Evolutionary conservation across 208 protist species (phyloP), one percentile per base, ranked within the genome.

Genomic region (Acanthamoeba polyphaga): DNA sequence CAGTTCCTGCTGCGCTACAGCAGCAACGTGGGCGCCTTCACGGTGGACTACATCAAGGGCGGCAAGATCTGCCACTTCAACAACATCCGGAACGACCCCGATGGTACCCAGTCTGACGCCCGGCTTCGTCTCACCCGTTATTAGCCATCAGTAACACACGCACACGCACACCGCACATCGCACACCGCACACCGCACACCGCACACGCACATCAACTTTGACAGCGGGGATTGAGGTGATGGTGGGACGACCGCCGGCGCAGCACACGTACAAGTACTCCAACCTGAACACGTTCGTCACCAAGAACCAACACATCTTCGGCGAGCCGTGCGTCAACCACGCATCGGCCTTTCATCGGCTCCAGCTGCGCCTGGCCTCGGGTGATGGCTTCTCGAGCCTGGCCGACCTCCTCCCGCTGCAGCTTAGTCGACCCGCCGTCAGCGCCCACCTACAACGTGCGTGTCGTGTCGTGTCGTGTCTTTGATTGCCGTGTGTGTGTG

Each of bases 11-110:
- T 89, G 82, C 82, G 82, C 51, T 89, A 89, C 53, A 89, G 82
- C 53, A 66, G 82, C 53, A 58, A 68, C 32, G 32, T 66, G 29
- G 82, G 82, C 82, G 82, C 82, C 43, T 92, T 92, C 43, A 92
- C 85, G 17, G 85, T 92, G 15, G 85, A 92, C 60, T 92, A 92
- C 62, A 51, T 92, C 38, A 92, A 92, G 62, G 32, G 27, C 22
- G 85, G 85, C 19, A 92, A 92, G 85, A 46, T 92, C 12, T 92
- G 60, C 43, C 85, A 92, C 60, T 92, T 92, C 60, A 92, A 92
- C 85, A 92, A 74, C 85, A 92, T 92, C 17, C 53, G 85, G 2
- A 92, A 92, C 46, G 60, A 92, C 22, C 32, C 43, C 32, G 60
- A 74, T 24, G 85, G 85, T 74, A 66, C n/a, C n/a, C 34, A 10